Percentiles rank a stretch among this genome's conserved stretches.
phyloP scores from a whole-genome alignment of 306 rosid species.

The Pyrus betulifolia region DNA sequence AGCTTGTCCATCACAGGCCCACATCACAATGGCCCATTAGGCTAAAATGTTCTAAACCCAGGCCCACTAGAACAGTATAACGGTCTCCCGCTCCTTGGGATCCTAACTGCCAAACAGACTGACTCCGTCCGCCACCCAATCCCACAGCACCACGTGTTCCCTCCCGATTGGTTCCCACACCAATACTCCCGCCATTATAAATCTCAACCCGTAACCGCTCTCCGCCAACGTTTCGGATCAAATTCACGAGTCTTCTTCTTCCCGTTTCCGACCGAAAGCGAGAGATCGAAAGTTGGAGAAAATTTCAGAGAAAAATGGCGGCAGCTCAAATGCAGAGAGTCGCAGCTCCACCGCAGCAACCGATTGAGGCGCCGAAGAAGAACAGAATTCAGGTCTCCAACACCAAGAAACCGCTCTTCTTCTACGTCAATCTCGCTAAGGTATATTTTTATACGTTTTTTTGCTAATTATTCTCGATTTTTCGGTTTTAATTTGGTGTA shows the following conservation, averaged over 20 bases:
- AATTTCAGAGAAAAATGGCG: conserved; percentile 25
- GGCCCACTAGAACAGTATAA: neutral
- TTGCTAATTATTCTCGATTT: neutral
- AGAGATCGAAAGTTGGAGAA: neutral
- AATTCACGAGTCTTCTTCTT: neutral
- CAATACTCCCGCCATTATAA: conserved; percentile 35
- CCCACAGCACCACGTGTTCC: conserved; percentile 16
- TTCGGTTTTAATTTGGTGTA: neutral
- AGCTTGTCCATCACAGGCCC: neutral
- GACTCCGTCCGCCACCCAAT: conserved; percentile 11
- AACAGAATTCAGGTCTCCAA: conserved; percentile 93
- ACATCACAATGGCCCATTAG: neutral
- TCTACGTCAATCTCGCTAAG: conserved; percentile 97
- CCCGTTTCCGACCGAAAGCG: neutral
- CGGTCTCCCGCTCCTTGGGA: neutral
- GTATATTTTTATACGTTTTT: conserved; percentile 5
- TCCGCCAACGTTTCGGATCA: conserved; percentile 19
- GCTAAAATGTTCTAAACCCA: neutral
- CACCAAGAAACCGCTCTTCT: too few species aligned
- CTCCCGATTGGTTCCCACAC: neutral
- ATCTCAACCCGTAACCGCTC: conserved; percentile 4
- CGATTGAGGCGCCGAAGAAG: conserved; percentile 49
- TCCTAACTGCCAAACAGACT: conserved; percentile 10
- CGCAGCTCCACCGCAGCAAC: conserved; percentile 1
- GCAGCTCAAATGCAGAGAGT: conserved; percentile 22